These are phyloP conservation scores for Hypoxylon sp. DNA, from an alignment of 2,329 filamentous ascomycete species.

Conservation along the genomic window DNA sequence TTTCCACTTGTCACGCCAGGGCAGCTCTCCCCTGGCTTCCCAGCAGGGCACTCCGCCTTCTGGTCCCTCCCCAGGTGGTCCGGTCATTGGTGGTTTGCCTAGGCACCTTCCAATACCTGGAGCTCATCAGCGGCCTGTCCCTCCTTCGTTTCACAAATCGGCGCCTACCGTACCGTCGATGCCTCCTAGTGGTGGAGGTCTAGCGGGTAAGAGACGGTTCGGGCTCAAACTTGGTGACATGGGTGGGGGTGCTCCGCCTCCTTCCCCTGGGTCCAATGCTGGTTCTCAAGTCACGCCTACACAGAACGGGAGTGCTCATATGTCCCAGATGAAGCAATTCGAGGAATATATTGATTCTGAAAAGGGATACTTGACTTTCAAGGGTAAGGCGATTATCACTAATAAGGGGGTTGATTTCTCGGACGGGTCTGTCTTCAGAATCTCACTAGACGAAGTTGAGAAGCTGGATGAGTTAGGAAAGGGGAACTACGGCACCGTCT, in stretches of 20 bases:
- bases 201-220: slow-evolving; percentile 75
- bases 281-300: slow-evolving; percentile 56
- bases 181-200: slow-evolving; percentile 50
- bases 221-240: slow-evolving; percentile 74
- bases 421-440: slow-evolving; percentile 89
- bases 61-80: slow-evolving; percentile 49
- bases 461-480: slow-evolving; percentile 94
- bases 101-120: slow-evolving; percentile 63
- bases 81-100: slow-evolving; percentile 54
- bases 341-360: slow-evolving; percentile 91
- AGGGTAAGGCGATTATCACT: slow-evolving; percentile 91
- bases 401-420: slow-evolving; percentile 93
- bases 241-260: slow-evolving; percentile 56
- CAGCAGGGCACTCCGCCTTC: slow-evolving; percentile 55
- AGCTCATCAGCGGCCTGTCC: slow-evolving; percentile 62
- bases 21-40: slow-evolving; percentile 54
- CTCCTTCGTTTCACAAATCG: slow-evolving; percentile 66
- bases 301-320: slow-evolving; percentile 57
- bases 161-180: slow-evolving; percentile 64
- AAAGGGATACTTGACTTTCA: slow-evolving; percentile 91
- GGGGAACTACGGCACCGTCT: slow-evolving; percentile 98
- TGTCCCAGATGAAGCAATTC: slow-evolving; percentile 71
- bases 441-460: slow-evolving; percentile 93
- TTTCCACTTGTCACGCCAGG: slow-evolving; percentile 63
- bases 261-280: slow-evolving; percentile 59